These are phyloP conservation scores for Elymus sibiricus DNA, from an alignment of 176 grass and related monocot genomes.

Conservation along the genomic window DNA sequence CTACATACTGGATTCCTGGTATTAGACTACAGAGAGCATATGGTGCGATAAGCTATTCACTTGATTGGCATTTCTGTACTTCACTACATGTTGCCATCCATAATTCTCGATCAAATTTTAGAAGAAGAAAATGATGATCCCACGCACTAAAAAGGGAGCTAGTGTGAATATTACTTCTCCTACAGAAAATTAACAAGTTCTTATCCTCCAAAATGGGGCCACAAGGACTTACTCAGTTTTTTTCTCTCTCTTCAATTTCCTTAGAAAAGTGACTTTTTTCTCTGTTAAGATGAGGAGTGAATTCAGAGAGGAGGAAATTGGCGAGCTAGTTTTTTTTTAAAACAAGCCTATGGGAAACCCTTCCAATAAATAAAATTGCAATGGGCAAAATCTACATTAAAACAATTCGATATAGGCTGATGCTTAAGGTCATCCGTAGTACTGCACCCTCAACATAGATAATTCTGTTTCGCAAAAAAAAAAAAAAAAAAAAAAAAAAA, in stretches of 20 bases:
- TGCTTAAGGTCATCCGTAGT: not conserved
- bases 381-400: too few species aligned
- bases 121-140: not conserved
- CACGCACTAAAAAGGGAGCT: not conserved
- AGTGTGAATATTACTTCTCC: not conserved
- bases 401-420: not conserved
- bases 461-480: too few species aligned
- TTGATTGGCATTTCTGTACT: not conserved
- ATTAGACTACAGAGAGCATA: not conserved
- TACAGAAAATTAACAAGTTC: too few species aligned
- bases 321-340: too few species aligned
- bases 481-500: too few species aligned
- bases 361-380: not conserved
- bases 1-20: not conserved
- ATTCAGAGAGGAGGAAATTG: not conserved
- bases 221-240: too few species aligned
- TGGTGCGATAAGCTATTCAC: not conserved
- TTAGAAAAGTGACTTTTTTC: not conserved
- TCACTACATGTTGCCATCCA: not conserved
- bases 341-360: not conserved
- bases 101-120: not conserved
- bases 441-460: not conserved
- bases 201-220: too few species aligned
- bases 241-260: not conserved
- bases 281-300: not conserved